Evolutionary conservation across 2,329 filamentous ascomycete species (phyloP).

Genomic region (Leptodontidium sp.): DNA sequence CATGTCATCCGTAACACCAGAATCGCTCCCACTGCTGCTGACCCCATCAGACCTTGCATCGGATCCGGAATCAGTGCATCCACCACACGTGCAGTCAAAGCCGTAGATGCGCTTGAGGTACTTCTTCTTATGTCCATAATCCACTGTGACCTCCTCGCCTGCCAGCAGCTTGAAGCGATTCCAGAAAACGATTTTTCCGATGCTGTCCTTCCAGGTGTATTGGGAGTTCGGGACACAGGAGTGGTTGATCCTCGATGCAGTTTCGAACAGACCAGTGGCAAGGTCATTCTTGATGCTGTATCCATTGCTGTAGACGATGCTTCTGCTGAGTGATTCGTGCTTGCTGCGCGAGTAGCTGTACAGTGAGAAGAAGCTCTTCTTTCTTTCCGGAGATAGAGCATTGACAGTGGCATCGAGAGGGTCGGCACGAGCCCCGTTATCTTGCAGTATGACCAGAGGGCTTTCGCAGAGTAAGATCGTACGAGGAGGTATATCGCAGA

Average conservation of each 20-base stretch:
- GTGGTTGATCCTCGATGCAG: constrained; percentile 37
- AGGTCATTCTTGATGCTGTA: constrained; percentile 34
- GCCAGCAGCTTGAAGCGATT: constrained; percentile 35
- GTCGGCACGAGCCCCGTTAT: constrained; percentile 34
- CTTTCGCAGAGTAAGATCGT: constrained; percentile 37
- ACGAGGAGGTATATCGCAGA: constrained; percentile 32
- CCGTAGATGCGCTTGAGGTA: constrained; percentile 40
- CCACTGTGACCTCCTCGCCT: constrained; percentile 43
- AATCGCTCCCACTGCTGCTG: constrained; percentile 14
- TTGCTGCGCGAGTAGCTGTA: constrained; percentile 28
- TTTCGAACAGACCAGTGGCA: constrained; percentile 39
- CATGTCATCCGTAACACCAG: constrained; percentile 1
- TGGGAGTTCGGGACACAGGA: constrained; percentile 39
- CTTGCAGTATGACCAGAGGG: constrained; percentile 36
- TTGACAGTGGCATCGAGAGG: constrained; percentile 32
- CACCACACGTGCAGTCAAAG: constrained; percentile 42
- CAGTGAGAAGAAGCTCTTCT: constrained; percentile 31
- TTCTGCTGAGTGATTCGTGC: constrained; percentile 31
- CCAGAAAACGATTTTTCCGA: constrained; percentile 38
- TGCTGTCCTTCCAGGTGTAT: constrained; percentile 37
- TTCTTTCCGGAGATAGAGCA: constrained; percentile 28
- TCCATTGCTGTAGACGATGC: constrained; percentile 41
- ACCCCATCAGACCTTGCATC: constrained; percentile 4
- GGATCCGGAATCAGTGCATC: constrained; percentile 29
- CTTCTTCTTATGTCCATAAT: constrained; percentile 40